Evolutionary conservation across 495 filamentous ascomycete genomes (phyloP), one percentile per base, ranked within the genome.

Genomic region (Amniculicola lignicola): DNA sequence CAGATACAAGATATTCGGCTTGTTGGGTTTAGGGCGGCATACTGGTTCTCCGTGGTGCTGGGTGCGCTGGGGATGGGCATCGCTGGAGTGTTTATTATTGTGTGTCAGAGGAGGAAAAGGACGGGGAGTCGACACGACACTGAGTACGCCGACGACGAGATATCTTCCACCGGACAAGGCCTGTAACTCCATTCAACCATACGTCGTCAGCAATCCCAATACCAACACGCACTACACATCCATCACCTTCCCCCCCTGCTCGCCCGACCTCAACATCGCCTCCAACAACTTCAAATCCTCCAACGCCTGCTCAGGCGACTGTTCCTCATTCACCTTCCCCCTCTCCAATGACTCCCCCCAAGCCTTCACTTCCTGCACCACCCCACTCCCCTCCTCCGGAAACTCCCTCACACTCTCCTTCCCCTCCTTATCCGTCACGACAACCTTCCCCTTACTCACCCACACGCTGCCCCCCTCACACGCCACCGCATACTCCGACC

Each of bases 271-370:
- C 65, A 87, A 67, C 74, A 87, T 82, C 58, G 76, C 76, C 70
- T 86, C 71, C 73, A 81, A 59, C 42, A 90, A 65, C 67, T 86
- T 80, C 51, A 92, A 67, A 75, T 91, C 88, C 14, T 72, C 78
- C 63, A 88, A 70, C 23, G 83, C 88, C 64, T 86, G 74, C 63
- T 86, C 82, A 1, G 84, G 82, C 0, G 72, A 72, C 68, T 89
- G 84, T 44, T 69, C 71, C 2, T 70, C 67, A 67, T 86, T 75
- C 15, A 72, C 63, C 46, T 73, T 67, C n/a, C 74, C 74, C 10
- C 64, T 67, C 6, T 69, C 44, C 40, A 91, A 64, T 11, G 76
- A 72, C 61, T 79, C 70, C 1, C 77, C 87, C 77, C 87, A 90
- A 3, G 76, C 84, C 22, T 72, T 70, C 9, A 91, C 75, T 65